A percentile compares a stretch with the other conserved stretches of the same genome.
Conservation (phyloP, 495 filamentous ascomycete species). For the Melanomma pulvis-pyrius region DNA sequence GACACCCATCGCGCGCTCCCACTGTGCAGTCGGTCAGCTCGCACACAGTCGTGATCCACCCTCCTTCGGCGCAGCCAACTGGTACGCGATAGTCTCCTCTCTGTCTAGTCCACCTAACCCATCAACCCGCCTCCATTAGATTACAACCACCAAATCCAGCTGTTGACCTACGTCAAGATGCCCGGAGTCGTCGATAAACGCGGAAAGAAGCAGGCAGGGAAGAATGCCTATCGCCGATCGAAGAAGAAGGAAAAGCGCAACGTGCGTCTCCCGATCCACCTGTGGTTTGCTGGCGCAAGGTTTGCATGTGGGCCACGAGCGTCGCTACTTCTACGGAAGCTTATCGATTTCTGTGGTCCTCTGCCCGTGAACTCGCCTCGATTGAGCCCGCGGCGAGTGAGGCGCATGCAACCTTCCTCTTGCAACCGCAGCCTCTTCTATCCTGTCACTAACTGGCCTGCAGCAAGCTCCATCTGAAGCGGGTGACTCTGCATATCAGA, state of each 20-base stretch:
- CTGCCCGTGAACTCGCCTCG: neutral
- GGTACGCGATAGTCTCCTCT: neutral
- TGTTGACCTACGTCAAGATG: conserved; percentile 18
- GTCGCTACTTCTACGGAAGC: neutral
- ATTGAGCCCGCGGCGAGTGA: neutral
- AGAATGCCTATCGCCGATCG: conserved; percentile 42
- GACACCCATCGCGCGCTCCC: neutral
- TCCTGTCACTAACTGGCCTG: neutral
- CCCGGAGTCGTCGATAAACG: conserved; percentile 20
- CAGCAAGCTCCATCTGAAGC: conserved; percentile 20
- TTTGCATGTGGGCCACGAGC: neutral
- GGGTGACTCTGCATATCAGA: conserved; percentile 6
- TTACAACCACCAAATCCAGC: neutral
- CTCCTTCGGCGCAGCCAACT: neutral
- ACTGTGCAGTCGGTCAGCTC: neutral
- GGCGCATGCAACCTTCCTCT: neutral
- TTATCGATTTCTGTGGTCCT: neutral
- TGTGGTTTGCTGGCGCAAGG: neutral
- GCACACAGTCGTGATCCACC: neutral
- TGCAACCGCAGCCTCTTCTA: neutral
- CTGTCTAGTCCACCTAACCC: neutral
- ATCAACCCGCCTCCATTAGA: neutral
- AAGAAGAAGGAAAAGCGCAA: conserved; percentile 40
- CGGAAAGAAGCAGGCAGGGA: conserved; percentile 36
- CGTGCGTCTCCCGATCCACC: conserved; percentile 16